Conservation (phyloP, 2,329 filamentous ascomycete species). For the Colletotrichum brevisporum region DNA sequence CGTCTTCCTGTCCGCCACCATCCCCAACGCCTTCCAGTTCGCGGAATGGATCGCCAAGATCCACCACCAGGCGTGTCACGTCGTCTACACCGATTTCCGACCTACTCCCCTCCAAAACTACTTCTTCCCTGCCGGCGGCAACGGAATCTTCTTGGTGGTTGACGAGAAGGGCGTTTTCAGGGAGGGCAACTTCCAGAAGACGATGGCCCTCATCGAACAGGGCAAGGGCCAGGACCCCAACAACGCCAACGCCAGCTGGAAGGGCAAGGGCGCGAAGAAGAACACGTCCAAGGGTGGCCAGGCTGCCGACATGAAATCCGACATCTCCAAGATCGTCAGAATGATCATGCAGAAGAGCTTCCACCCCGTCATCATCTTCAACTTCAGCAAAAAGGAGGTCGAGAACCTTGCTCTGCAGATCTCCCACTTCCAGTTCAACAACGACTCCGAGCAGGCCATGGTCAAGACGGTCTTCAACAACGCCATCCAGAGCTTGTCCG, state of each 20-base stretch:
- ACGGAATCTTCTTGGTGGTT: conserved; percentile 93
- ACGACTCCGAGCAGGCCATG: conserved; percentile 94
- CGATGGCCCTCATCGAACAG: conserved; percentile 90
- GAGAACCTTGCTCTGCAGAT: conserved; percentile 91
- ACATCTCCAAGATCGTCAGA: conserved; percentile 97
- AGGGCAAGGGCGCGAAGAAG: conserved; percentile 93
- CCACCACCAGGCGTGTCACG: conserved; percentile 96
- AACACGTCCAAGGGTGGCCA: conserved; percentile 88
- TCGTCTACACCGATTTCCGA: conserved; percentile 98
- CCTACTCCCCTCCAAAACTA: conserved; percentile 98
- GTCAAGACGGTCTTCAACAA: conserved; percentile 94
- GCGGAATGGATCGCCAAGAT: conserved; percentile 99
- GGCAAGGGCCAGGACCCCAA: conserved; percentile 88
- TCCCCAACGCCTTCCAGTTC: conserved; percentile 99
- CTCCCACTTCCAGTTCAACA: conserved; percentile 91
- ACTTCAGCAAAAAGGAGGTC: conserved; percentile 98
- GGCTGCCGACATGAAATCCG: conserved; percentile 75
- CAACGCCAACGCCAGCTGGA: conserved; percentile 83
- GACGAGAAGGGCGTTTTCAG: conserved; percentile 97
- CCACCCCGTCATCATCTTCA: conserved; percentile 99
- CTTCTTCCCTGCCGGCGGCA: conserved; percentile 93
- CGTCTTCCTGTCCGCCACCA: conserved; percentile 97
- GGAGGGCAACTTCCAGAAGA: conserved; percentile 97
- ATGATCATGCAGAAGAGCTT: conserved; percentile 99
- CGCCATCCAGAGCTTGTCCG: conserved; percentile 91